phyloP scores from a whole-genome alignment of 2,329 filamentous ascomycete genomes.

The Magnaporthiopsis rhizophila region DNA sequence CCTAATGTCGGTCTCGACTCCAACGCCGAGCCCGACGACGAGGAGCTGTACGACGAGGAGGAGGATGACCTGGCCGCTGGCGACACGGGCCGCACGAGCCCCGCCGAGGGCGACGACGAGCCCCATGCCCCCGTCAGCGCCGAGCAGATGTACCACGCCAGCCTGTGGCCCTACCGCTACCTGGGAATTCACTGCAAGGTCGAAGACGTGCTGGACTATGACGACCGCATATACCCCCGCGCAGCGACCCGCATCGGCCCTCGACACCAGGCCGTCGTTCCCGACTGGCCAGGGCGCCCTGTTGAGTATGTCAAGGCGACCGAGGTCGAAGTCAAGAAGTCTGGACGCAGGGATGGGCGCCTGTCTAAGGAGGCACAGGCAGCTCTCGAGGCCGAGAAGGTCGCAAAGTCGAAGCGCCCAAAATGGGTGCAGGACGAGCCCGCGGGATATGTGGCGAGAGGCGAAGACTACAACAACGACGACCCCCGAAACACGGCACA shows the following conservation, averaged over 20 bases:
- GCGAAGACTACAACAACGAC: slow-evolving; percentile 65
- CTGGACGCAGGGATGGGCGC: slow-evolving; percentile 69
- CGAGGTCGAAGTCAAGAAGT: slow-evolving; percentile 73
- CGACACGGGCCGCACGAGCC: slow-evolving; percentile 56
- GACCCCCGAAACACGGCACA: slow-evolving; percentile 69
- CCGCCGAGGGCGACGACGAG: slow-evolving; percentile 50
- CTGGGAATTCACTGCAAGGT: slow-evolving; percentile 91
- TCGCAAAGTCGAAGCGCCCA: slow-evolving; percentile 70
- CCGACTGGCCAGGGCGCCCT: slow-evolving; percentile 76
- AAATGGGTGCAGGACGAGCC: slow-evolving; percentile 95
- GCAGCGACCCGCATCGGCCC: slow-evolving; percentile 88
- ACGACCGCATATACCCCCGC: slow-evolving; percentile 93
- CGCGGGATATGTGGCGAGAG: slow-evolving; percentile 73
- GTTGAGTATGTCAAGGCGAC: slow-evolving; percentile 85
- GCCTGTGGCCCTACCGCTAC: slow-evolving; percentile 94
- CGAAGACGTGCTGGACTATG: slow-evolving; percentile 92
- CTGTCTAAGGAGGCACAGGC: slow-evolving; percentile 72
- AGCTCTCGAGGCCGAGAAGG: slow-evolving; percentile 73
- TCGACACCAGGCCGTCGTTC: slow-evolving; percentile 80
- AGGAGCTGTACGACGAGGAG: slow-evolving; percentile 59
- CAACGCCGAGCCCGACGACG: slow-evolving; percentile 47
- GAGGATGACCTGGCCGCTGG: slow-evolving; percentile 55
- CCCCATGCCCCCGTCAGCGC: slow-evolving; percentile 56
- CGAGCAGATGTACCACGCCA: slow-evolving; percentile 86
- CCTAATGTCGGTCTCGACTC: slow-evolving; percentile 64